phyloP scores from a whole-genome alignment of 495 filamentous ascomycete genomes.

The Pyronema omphalodes region DNA sequence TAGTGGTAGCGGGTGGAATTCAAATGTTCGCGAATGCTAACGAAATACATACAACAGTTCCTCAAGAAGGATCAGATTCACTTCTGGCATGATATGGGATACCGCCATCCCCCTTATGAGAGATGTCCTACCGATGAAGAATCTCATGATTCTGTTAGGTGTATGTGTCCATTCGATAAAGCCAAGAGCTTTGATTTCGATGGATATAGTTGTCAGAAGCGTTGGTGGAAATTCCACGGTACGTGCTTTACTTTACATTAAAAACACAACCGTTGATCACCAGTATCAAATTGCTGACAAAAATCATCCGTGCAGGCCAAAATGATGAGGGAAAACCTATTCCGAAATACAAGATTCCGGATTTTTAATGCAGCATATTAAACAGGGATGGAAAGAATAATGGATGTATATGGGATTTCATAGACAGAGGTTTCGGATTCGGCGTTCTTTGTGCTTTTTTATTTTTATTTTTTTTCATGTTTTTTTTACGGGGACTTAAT shows the following conservation, averaged over 20 bases:
- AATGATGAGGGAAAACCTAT: conserved; percentile 1
- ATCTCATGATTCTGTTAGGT: conserved; percentile 15
- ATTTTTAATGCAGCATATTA: neutral
- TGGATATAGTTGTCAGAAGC: conserved; percentile 18
- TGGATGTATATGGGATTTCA: neutral
- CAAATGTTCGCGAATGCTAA: neutral
- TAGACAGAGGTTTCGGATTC: neutral
- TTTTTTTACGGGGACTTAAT: neutral
- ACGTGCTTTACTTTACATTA: neutral
- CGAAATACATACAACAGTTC: conserved; percentile 16
- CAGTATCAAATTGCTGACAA: neutral
- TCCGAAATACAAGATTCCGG: conserved; percentile 1
- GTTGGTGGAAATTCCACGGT: conserved; percentile 21
- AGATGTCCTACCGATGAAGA: conserved; percentile 20
- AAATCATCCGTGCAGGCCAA: neutral
- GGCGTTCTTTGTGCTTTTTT: neutral
- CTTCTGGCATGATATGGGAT: conserved; percentile 37
- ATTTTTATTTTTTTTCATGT: neutral
- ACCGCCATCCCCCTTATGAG: conserved; percentile 31
- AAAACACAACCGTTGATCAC: neutral
- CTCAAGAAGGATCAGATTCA: conserved; percentile 32
- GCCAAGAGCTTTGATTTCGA: conserved; percentile 20
- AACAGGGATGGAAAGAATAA: neutral
- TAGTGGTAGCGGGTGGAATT: too few relatives aligned
- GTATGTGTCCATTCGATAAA: conserved; percentile 17